Evolutionary conservation across 78 protist genomes (phyloP), one percentile per base, ranked within the genome.

Genomic region (Thecamonas trahens): DNA sequence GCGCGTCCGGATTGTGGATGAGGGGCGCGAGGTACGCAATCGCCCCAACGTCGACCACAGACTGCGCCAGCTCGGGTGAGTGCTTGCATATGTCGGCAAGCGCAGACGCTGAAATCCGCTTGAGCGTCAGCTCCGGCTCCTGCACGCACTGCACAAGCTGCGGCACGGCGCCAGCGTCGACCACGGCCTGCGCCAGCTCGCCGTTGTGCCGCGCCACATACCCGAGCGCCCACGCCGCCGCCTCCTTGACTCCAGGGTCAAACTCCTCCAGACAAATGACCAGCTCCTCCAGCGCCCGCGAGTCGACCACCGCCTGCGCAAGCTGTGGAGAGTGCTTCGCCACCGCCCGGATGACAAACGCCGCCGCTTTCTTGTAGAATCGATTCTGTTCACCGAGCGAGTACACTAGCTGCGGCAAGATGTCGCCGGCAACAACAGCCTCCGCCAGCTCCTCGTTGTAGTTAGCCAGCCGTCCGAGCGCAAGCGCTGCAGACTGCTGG

Each of bases 211-310:
- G 59, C 11, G 97, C 97, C 37, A 92, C 84, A 88, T 86, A 83
- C 13, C 92, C 91, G 24, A 92, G 64, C 3, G 97, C 97, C 91
- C 91, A 92, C 1, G 88, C 87, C 0, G 97, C 97, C 13, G 86
- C 66, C 79, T 92, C 97, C 79, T 88, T 88, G 70, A 87, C 91
- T 0, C 88, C 86, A 22, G 97, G 94, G 62, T 92, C 97, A 63
- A 92, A 88, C 72, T 88, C 93, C 55, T 80, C 86, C 34, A 92
- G 83, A 74, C 94, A 88, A 0, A 49, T 61, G 35, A 87, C 91
- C 15, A 92, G 78, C 42, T 89, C 77, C 7, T 82, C 91, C 17
- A 88, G 67, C 7, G 97, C 89, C n/a, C 87, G 88, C 9, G 77
- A 2, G 53, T 92, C 94, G 17, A 88, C 91, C 0, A 92, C 94